Evolutionary conservation across 179 eudicot genomes (phyloP), one percentile per base, ranked within the genome.

Genomic region (Pouteria campechiana): DNA sequence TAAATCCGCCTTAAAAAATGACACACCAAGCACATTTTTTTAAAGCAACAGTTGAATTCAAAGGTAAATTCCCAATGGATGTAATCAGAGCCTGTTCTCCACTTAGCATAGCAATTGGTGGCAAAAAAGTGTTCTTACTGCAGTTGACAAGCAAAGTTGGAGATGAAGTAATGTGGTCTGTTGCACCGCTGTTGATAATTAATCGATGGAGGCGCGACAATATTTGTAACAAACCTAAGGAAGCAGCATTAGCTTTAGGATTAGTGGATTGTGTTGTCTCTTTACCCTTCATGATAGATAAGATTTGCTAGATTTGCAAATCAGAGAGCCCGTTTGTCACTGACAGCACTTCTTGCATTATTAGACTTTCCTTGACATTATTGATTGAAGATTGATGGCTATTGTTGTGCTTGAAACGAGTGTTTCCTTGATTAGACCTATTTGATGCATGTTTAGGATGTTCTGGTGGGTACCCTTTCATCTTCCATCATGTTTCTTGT

Each of bases 401-500:
- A 4, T 8, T 43, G 22, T 25, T 25, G 33, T 1, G 48, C 3
- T 23, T 41, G 8, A 0, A 23, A 7, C 11, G 31, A 41, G 24
- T 41, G 30, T 4, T 8, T 17, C 34, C 32, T 16, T 27, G n/a
- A n/a, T n/a, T n/a, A n/a, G n/a, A n/a, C n/a, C n/a, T n/a, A n/a
- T n/a, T n/a, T n/a, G n/a, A n/a, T n/a, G n/a, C n/a, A n/a, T n/a
- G n/a, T n/a, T n/a, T n/a, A n/a, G n/a, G n/a, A n/a, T n/a, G n/a
- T n/a, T 21, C 34, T 27, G 12, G 48, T 3, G 14, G 13, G 11
- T 43, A 43, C 12, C 48, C 48, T 13, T 43, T 25, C 21, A 43
- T 7, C 20, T 43, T 43, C 48, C 34, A 43, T 1, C 48, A 43
- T 24, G 30, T 42, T n/a, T n/a, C n/a, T n/a, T n/a, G n/a, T n/a